phyloP scores from a whole-genome alignment of 2,329 filamentous ascomycete species.

The Sphaerulina musiva region DNA sequence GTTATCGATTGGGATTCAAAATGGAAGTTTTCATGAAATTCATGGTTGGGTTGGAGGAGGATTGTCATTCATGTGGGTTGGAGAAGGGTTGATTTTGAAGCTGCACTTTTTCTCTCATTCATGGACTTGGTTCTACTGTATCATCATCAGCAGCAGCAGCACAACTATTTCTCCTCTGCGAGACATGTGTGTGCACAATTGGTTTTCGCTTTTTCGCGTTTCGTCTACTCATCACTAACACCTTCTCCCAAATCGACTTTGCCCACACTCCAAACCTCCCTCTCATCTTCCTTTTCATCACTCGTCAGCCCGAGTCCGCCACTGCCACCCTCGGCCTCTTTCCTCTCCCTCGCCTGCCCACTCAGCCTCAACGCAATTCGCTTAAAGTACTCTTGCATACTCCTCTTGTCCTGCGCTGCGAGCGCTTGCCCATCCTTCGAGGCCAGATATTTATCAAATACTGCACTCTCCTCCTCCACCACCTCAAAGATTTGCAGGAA shows the following conservation, averaged over 20 bases:
- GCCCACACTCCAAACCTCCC: conserved; percentile 91
- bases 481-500: conserved; percentile 89
- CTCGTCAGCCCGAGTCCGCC: conserved; percentile 79
- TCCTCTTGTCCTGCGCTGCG: conserved; percentile 67
- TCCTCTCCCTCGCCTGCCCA: conserved; percentile 79
- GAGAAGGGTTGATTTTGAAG: no score
- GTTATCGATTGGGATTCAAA: no score
- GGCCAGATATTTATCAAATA: conserved; percentile 87
- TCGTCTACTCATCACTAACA: conserved; percentile 18
- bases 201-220: background rate
- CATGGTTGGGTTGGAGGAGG: no score
- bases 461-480: conserved; percentile 72
- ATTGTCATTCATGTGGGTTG: no score
- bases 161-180: no score
- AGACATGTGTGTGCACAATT: no score
- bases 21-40: no score
- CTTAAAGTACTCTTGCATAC: conserved; percentile 97
- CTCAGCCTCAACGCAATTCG: conserved; percentile 77
- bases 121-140: no score
- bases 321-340: conserved; percentile 82
- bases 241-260: conserved; percentile 71
- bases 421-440: conserved; percentile 57
- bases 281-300: conserved; percentile 90
- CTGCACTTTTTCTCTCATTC: no score
- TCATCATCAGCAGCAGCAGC: no score